Base-by-base conservation (phyloP, 2,329 filamentous ascomycete species). In the Aureobasidium uvarum region DNA sequence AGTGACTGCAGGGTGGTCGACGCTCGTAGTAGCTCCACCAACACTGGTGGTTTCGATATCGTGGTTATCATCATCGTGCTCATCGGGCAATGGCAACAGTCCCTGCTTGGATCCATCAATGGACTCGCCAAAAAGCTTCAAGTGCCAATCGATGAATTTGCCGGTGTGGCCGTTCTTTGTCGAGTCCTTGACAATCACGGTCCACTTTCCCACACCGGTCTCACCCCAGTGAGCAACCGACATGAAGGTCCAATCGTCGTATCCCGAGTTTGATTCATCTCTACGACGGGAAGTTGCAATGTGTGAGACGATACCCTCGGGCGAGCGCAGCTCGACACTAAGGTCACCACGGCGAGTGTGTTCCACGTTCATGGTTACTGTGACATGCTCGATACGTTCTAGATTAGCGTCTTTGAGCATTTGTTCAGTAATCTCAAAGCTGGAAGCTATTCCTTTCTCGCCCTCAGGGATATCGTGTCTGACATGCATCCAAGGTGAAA, bases 161-260 rank as follows among this genome's bases (percentile, higher is more conserved):
- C 95, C 95, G 6, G 81, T 86, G 76, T 89, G 81, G 5, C 89
- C 84, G 74, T 99, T 97, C 67, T 89, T 84, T 20, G 85, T 81
- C 23, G 89, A 89, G 74, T 99, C 95, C 72, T 92, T 95, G 72
- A 98, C 86, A 59, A 97, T 81, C 45, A 99, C 84, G 0, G 90
- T 96, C 95, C 95, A 99, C 25, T 86, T 93, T 62, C 95, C 95
- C 66, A 93, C 77, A 66, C 92, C 93, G 50, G 84, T 84, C 77
- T 99, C 95, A 56, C 95, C 95, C 92, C 93, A 99, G 76, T 99
- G 95, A 69, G 89, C 93, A 43, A 99, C 95, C 68, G 89, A 96
- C 95, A 99, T 99, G 73, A 99, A 99, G 0, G 94, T 98, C 95
- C 95, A 99, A 78, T 98, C 92, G 43, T 88, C 80, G 75, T 98